Base-by-base conservation (phyloP, 2,329 filamentous ascomycete genomes). In the Phialemonium atrogriseum region DNA sequence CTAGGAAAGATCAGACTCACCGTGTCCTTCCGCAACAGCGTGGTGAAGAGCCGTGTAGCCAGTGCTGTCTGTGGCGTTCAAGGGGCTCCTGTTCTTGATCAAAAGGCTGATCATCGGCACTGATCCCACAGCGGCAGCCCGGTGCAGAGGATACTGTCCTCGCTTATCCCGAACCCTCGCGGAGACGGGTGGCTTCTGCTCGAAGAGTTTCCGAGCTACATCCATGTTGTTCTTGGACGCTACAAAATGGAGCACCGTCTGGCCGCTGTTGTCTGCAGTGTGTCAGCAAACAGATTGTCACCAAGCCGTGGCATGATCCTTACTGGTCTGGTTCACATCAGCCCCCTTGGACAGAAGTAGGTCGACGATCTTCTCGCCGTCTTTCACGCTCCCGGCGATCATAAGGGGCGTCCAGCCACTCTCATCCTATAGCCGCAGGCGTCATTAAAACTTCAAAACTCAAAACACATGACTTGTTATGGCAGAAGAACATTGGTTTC, bases 31-130 rank as follows among this genome's bases (percentile, higher is more conserved):
- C 2, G 81, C 80, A 42, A 88, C 62, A 10, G 84, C 78, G 52
- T 98, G 91, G 59, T 98, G 91, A 47, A 98, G 64, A 4, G 91
- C 81, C 15, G 91, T 96, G 53, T 84, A 78, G 1, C 89, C 89
- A 44, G 86, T 77, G 21, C 67, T 64, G 60, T 98, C 91, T 3
- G 81, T 79, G 3, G 86, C 79, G 55, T 94, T 85, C 15, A 96
- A 52, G 0, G 89, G 88, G 42, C 85, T 94, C 43, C 67, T 70
- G 45, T 84, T 73, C 47, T 84, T 75, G 11, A 95, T 62, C 10
- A 98, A 62, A 22, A 94, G 60, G 46, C 78, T 82, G 28, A 94
- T 68, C 62, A 98, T 86, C 5, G 89, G 87, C n/a, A 82, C 73
- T 4, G 82, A 89, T 6, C 93, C 93, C 4, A 87, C 76, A 3